These are phyloP conservation scores for Naganishia onofrii DNA, from an alignment of 768 basidiomycete genomes.

Conservation along the genomic window DNA sequence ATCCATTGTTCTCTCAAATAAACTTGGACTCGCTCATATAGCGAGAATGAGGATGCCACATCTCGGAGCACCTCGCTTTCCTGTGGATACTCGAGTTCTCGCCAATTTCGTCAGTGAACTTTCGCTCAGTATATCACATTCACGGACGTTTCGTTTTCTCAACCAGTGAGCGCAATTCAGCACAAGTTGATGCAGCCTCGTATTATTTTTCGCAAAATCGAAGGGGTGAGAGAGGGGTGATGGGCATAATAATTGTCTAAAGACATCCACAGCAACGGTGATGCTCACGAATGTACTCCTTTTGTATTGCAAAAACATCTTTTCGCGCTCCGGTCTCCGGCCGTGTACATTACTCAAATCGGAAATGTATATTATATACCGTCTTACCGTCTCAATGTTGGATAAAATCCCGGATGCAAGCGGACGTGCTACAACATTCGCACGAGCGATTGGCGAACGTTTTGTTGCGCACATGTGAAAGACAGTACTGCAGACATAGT, in stretches of 20 bases:
- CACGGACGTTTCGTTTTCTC: background rate
- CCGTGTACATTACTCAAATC: background rate
- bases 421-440: background rate
- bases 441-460: background rate
- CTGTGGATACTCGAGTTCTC: background rate
- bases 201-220: background rate
- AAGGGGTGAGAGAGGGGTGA: background rate
- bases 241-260: background rate
- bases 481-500: background rate
- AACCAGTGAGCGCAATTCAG: background rate
- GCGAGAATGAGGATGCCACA: background rate
- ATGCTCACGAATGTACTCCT: slow-evolving; percentile 5
- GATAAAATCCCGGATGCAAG: background rate
- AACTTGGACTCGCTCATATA: background rate
- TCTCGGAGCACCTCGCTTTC: background rate
- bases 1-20: background rate
- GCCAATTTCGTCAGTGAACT: background rate
- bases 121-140: background rate
- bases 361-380: slow-evolving; percentile 6
- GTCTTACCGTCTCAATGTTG: slow-evolving; percentile 1
- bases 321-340: background rate
- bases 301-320: background rate
- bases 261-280: background rate
- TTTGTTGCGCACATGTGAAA: background rate
- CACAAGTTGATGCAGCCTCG: background rate